Conservation (phyloP, 2,329 filamentous ascomycete species). For the Epichloe hybrida region DNA sequence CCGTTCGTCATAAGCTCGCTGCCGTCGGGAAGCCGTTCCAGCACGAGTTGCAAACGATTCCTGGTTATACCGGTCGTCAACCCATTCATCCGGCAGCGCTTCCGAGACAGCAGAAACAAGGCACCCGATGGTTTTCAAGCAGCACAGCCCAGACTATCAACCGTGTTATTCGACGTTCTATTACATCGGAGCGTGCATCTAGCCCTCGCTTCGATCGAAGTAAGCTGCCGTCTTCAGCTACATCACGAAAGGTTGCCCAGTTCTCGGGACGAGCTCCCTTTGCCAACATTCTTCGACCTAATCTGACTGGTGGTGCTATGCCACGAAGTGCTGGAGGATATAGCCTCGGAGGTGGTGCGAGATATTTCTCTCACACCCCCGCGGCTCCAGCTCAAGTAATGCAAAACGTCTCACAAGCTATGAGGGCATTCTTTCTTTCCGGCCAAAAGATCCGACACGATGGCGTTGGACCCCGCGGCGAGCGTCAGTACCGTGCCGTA, state of each 20-base stretch:
- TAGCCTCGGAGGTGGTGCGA: constrained; percentile 54
- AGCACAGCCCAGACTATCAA: constrained; percentile 28
- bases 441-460: constrained; percentile 83
- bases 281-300: constrained; percentile 76
- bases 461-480: constrained; percentile 57
- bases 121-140: constrained; percentile 35
- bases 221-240: constrained; percentile 35
- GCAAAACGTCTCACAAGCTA: constrained; percentile 86
- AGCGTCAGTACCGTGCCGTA: constrained; percentile 69
- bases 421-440: constrained; percentile 84
- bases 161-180: constrained; percentile 35
- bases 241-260: constrained; percentile 38
- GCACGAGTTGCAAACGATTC: constrained; percentile 31
- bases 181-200: constrained; percentile 27
- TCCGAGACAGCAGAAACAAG: constrained; percentile 32
- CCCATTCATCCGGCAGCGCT: constrained; percentile 40
- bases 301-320: constrained; percentile 76
- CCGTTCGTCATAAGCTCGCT: constrained; percentile 36
- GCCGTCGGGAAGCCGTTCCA: constrained; percentile 31
- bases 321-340: constrained; percentile 87
- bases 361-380: constrained; percentile 84
- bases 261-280: constrained; percentile 72
- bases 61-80: constrained; percentile 26
- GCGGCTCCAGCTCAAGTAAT: constrained; percentile 80
- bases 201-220: constrained; percentile 30